phyloP scores from a whole-genome alignment of 1,284 basidiomycete genomes.

The Naganishia albida region DNA sequence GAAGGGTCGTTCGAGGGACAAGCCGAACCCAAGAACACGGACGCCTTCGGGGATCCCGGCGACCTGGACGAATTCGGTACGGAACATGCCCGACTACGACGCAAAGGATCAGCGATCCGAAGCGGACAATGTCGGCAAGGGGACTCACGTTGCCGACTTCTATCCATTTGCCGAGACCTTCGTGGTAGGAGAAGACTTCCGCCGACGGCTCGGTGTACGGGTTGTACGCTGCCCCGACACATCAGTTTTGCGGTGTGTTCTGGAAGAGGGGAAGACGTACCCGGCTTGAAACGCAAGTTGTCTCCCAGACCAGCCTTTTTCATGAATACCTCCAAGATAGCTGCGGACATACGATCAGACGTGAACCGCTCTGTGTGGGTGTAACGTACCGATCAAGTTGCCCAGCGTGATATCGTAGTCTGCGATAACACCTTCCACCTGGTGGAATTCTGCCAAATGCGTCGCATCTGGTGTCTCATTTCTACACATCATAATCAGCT shows the following conservation, averaged over 20 bases:
- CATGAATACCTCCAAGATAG: slow-evolving; percentile 98
- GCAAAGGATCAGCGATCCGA: slow-evolving; percentile 42
- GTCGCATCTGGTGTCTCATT: slow-evolving; percentile 99
- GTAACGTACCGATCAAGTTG: slow-evolving; percentile 79
- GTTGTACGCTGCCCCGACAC: slow-evolving; percentile 45
- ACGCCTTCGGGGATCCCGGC: slow-evolving; percentile 99
- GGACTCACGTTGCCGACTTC: slow-evolving; percentile 64
- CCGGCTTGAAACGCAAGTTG: slow-evolving; percentile 90
- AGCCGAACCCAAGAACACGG: slow-evolving; percentile 95
- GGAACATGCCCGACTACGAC: slow-evolving; percentile 97
- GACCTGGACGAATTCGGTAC: slow-evolving; percentile 98
- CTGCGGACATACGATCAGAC: slow-evolving; percentile 55
- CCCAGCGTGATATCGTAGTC: slow-evolving; percentile 93
- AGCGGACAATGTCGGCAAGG: not conserved
- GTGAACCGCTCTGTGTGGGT: not conserved
- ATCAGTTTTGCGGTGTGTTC: slow-evolving; percentile 55
- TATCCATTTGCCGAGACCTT: slow-evolving; percentile 91
- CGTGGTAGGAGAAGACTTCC: slow-evolving; percentile 99
- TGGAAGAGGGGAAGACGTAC: slow-evolving; percentile 60
- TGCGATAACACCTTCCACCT: slow-evolving; percentile 98
- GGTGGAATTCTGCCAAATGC: slow-evolving; percentile 99
- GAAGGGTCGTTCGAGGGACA: slow-evolving; percentile 93
- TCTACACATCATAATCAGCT: slow-evolving; percentile 53
- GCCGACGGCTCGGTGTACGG: slow-evolving; percentile 98
- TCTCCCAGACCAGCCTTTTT: slow-evolving; percentile 88